These are phyloP conservation scores for Benincasa hispida DNA, from an alignment of 306 rosid genomes.

Conservation along the genomic window DNA sequence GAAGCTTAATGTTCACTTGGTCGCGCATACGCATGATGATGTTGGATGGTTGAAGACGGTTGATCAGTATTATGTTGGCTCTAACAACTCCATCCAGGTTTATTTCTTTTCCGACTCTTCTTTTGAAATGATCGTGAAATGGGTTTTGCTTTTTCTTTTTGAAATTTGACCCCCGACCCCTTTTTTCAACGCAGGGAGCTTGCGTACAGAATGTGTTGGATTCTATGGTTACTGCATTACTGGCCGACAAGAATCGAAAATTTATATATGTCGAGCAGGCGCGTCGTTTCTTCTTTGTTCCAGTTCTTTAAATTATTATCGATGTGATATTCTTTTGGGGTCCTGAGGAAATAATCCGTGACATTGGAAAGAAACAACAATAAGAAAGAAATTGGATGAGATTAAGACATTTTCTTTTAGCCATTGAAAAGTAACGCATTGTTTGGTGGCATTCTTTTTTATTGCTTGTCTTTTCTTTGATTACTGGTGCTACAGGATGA, in stretches of 20 bases:
- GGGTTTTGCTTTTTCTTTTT: background rate
- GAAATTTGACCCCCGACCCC: background rate
- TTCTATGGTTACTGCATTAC: constrained; percentile 30
- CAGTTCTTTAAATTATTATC: background rate
- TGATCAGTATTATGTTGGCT: constrained; percentile 50
- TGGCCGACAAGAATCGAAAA: constrained; percentile 78
- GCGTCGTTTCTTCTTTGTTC: constrained; percentile 7
- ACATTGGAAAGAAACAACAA: background rate
- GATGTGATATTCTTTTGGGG: background rate
- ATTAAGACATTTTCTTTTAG: background rate
- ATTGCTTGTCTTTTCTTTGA: background rate
- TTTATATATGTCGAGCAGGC: constrained; percentile 84
- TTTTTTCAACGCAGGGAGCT: constrained; percentile 6
- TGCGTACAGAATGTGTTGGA: constrained; percentile 46
- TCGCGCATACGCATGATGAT: constrained; percentile 45
- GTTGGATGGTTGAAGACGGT: constrained; percentile 57
- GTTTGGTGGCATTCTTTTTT: background rate
- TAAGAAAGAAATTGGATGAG: background rate
- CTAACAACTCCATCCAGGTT: constrained; percentile 50
- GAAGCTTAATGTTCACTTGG: constrained; percentile 43
- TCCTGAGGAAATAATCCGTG: background rate
- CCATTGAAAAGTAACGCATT: background rate
- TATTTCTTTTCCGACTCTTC: background rate
- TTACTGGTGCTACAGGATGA: background rate
- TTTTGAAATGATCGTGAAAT: background rate